phyloP scores from a whole-genome alignment of 2,329 filamentous ascomycete genomes.

The Ophiostoma novo-ulmi region DNA sequence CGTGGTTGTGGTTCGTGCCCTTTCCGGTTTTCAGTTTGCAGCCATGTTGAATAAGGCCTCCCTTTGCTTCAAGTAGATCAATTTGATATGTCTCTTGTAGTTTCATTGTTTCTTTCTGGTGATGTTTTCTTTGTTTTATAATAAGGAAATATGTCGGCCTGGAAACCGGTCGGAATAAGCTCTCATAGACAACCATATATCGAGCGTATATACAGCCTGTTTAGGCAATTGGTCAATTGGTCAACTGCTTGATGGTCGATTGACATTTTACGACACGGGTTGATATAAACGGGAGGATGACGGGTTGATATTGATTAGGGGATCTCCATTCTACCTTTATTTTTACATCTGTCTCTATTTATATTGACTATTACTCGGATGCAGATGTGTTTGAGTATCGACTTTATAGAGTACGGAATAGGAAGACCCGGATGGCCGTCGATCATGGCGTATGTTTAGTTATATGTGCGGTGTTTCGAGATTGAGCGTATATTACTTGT shows the following conservation, averaged over 20 bases:
- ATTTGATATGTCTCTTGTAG: neutral
- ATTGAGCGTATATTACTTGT: neutral
- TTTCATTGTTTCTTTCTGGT: neutral
- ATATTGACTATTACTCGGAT: neutral
- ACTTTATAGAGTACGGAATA: neutral
- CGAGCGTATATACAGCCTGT: neutral
- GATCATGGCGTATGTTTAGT: slow-evolving; percentile 1
- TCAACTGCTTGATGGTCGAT: neutral
- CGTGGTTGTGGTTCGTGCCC: neutral
- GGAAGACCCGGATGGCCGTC: neutral
- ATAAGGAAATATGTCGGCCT: neutral
- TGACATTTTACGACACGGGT: neutral
- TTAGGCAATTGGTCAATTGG: neutral
- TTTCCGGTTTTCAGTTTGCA: neutral
- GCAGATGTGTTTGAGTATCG: neutral
- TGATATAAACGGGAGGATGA: neutral
- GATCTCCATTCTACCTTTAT: neutral
- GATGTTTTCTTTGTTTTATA: too few species aligned
- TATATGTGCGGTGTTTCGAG: neutral
- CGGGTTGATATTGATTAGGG: neutral
- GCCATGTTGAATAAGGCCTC: neutral
- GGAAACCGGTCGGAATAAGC: neutral
- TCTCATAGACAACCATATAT: neutral
- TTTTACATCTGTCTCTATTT: neutral
- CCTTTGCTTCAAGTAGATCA: neutral